A percentile compares a stretch with the other conserved stretches of the same genome.
Evolutionary conservation across 2,329 filamentous ascomycete species (phyloP).

Genomic region (Microcera coccophila): DNA sequence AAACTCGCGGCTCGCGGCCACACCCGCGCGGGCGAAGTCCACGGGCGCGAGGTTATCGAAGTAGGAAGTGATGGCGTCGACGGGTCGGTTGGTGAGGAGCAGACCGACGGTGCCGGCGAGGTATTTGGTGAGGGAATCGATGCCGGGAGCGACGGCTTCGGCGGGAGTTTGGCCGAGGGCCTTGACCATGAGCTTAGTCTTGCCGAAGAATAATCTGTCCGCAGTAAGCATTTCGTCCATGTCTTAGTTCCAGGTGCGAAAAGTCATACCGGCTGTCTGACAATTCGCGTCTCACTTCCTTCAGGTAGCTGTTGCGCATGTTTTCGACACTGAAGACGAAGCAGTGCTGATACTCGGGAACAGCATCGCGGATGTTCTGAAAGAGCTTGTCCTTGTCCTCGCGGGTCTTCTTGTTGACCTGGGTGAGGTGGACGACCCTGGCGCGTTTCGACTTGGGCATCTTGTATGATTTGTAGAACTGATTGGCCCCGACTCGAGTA

Average conservation of each 20-base stretch:
- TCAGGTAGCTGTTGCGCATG: conserved; percentile 96
- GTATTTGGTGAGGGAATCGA: conserved; percentile 65
- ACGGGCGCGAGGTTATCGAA: conserved; percentile 69
- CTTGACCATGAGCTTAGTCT: conserved; percentile 98
- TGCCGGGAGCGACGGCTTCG: conserved; percentile 75
- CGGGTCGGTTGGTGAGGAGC: conserved; percentile 78
- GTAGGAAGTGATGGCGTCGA: conserved; percentile 64
- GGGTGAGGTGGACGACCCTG: conserved; percentile 83
- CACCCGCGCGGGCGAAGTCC: conserved; percentile 89
- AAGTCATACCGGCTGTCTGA: conserved; percentile 74
- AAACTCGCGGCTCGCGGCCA: conserved; percentile 68
- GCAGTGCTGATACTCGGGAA: conserved; percentile 83
- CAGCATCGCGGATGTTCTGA: conserved; percentile 77
- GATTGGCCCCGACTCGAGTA: too few species aligned
- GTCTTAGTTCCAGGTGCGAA: background rate
- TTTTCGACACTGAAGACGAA: conserved; percentile 94
- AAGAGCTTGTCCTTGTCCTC: conserved; percentile 90
- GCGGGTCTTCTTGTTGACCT: conserved; percentile 87
- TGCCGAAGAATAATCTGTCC: conserved; percentile 89
- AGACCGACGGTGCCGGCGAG: conserved; percentile 82
- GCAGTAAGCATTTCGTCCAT: background rate
- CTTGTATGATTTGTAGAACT: too few species aligned
- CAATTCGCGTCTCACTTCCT: conserved; percentile 82
- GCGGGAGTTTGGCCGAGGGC: conserved; percentile 77
- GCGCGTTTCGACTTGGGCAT: conserved; percentile 98